These are phyloP conservation scores for Pseudogymnoascus sp. DNA, from an alignment of 2,329 filamentous ascomycete species.

Conservation along the genomic window DNA sequence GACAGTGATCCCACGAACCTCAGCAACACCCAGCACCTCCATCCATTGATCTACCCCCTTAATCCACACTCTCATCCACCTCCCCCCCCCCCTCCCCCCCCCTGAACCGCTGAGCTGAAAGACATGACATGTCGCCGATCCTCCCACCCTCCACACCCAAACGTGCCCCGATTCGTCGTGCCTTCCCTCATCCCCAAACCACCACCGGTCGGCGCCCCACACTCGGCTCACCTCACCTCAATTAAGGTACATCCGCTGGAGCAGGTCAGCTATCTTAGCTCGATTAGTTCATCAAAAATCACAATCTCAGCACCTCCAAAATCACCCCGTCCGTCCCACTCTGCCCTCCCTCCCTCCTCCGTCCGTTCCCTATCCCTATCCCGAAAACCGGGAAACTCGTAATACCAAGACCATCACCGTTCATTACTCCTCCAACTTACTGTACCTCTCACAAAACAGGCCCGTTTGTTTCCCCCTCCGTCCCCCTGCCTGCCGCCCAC, in stretches of 20 bases:
- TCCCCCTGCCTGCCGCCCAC: neutral
- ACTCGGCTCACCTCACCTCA: neutral
- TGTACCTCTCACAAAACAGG: neutral
- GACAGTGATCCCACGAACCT: neutral
- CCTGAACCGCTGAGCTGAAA: neutral
- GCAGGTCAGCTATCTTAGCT: constrained; percentile 2
- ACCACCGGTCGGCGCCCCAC: neutral
- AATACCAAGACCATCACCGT: too few relatives aligned
- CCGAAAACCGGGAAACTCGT: neutral
- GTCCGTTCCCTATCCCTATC: neutral
- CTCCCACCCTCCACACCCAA: neutral
- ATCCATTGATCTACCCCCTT: neutral
- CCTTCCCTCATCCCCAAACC: neutral
- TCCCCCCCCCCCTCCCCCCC: neutral
- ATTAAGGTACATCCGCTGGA: neutral
- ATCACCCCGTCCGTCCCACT: neutral
- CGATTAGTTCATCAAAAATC: neutral
- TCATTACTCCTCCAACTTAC: neutral
- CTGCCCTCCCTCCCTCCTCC: neutral
- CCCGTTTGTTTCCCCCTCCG: neutral
- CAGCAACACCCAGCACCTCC: neutral
- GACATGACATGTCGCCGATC: neutral
- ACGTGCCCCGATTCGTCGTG: neutral
- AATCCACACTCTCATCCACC: neutral
- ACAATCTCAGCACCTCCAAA: neutral